Conservation (phyloP, 345 rosid species). For the Corchorus capsularis region DNA sequence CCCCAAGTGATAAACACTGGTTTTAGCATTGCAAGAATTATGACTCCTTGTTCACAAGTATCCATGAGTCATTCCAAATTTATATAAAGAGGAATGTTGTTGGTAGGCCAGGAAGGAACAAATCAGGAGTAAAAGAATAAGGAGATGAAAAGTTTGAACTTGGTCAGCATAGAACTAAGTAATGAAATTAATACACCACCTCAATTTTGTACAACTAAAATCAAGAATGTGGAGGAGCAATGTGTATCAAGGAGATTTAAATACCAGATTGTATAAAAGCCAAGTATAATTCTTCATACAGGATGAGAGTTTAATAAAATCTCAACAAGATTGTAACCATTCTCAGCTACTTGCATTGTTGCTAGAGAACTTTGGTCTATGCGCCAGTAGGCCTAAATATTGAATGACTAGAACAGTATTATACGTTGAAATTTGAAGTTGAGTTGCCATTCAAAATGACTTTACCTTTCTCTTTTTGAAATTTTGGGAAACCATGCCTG, state of each 20-base stretch:
- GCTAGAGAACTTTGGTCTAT: not conserved
- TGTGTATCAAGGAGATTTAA: not conserved
- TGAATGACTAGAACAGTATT: constrained; percentile 6
- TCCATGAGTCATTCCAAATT: not conserved
- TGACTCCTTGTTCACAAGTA: not conserved
- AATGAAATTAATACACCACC: not conserved
- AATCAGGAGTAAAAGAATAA: not conserved
- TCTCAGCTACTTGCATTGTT: constrained; percentile 2
- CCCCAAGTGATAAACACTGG: not conserved
- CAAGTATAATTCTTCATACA: constrained; percentile 4
- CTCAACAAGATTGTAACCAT: not conserved
- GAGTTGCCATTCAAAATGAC: not conserved
- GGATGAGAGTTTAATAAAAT: not conserved
- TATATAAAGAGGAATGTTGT: not conserved
- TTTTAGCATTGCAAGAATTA: constrained; percentile 2
- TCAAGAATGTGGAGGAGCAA: not conserved
- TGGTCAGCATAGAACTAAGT: not conserved
- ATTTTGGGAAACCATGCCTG: not conserved
- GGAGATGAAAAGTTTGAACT: not conserved
- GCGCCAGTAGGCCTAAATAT: not conserved
- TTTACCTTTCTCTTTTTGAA: constrained; percentile 5
- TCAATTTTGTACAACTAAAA: not conserved
- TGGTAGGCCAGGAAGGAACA: not conserved
- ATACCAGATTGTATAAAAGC: not conserved
- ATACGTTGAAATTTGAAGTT: not conserved